Base-by-base conservation (phyloP, 306 rosid species). In the Cicer chorassanicum region DNA sequence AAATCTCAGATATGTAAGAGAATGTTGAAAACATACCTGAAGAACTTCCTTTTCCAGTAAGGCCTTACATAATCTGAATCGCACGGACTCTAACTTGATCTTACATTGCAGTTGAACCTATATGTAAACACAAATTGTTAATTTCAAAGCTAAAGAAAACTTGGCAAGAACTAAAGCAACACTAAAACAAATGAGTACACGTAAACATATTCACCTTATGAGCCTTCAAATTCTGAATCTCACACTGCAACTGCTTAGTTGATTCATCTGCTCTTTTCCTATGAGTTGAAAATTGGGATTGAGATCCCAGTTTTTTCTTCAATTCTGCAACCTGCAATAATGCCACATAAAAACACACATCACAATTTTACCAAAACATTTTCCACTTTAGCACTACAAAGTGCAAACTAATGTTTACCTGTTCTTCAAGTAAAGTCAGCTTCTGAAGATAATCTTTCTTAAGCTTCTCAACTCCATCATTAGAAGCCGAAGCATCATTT, bases 21-120 rank as follows among this genome's bases (percentile, higher is more conserved):
- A 61, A 56, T 50, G 78, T 54, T 48, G 70, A 8, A 42, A 39
- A 59, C 57, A 76, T 89, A 94, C 99, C 96, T 94, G 96, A 70
- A 87, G 84, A 84, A 88, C 81, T 79, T 94, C 96, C 78, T 94
- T 94, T 75, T 92, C 98, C 80, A 88, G 59, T 7, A 84, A 82
- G 59, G 93, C 86, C 86, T 87, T 94, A 67, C 84, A 66, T 76
- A 83, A 57, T 61, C 99, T 87, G 65, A 82, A 92, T 82, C 87
- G 92, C 76, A 89, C 91, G 40, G 96, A 94, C 66, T 94, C 92
- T 19, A 92, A 65, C 83, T 94, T 94, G 76, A 85, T 80, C 88
- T 85, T 90, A 78, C 97, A 94, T 83, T 90, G 95, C 64, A 94
- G 65, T 87, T 92, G 96, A 73, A 90, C 99, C 99, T 94, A 29